Base-by-base conservation (phyloP, 805 yeast species). In the Jamesozyma rosinii region DNA sequence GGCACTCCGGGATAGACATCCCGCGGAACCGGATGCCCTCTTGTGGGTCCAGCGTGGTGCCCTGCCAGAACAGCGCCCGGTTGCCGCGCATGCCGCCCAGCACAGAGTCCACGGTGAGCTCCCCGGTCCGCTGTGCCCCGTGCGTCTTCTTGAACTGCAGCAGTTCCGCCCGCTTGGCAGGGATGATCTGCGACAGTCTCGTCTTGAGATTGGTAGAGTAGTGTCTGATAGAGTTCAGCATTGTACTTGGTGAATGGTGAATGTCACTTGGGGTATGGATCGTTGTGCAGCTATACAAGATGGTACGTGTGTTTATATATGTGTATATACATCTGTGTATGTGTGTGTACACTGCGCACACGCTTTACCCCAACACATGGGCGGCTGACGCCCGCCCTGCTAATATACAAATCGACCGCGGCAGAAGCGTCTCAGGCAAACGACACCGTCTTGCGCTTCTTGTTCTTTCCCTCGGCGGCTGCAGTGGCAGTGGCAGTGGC, bases 31-130 rank as follows among this genome's bases (percentile, higher is more conserved):
- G 76, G 59, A 83, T 83, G 31, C 92, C 92, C 57, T 76, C 77
- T 42, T 76, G 70, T 42, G 90, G 81, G 61, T 83, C 90, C 52
- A 83, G 76, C 37, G 76, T 78, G 13, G 89, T 81, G 43, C 87
- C 80, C 58, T 83, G 88, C 92, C 92, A 83, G 44, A 81, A 77
- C 59, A 83, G 70, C 41, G 83, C 76, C 60, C 75, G 75, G 61
- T 79, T 73, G 42, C 89, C 89, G 60, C 90, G 74, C 90, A 83
- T 83, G 49, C 92, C 90, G 52, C 89, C 89, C 33, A 74, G 46
- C 10, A 72, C 52, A 30, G 67, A 64, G 17, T 67, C 69, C 15
- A 75, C 70, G 5, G 72, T 66, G 34, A 71, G 58, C 5, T 76
- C 43, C 10, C 29, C 29, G 22, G 75, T 63, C 21, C 65, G 57